Conservation (phyloP, 2,329 filamentous ascomycete genomes). For the Pochonia chlamydosporia region DNA sequence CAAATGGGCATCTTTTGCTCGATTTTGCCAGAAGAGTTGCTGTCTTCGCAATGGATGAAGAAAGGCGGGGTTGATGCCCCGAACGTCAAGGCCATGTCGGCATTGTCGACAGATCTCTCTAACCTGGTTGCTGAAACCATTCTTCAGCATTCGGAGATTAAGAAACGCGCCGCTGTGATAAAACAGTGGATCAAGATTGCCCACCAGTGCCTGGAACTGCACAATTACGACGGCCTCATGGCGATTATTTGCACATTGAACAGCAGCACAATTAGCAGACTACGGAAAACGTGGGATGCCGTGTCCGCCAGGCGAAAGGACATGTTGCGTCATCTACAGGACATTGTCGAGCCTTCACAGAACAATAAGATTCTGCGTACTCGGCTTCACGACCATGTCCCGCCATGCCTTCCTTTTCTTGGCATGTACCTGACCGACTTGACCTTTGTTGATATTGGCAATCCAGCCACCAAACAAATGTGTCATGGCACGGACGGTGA, state of each 20-base stretch:
- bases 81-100: constrained; percentile 92
- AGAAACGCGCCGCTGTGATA: constrained; percentile 83
- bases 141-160: constrained; percentile 78
- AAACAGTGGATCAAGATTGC: constrained; percentile 99
- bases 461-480: constrained; percentile 76
- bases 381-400: constrained; percentile 77
- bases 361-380: constrained; percentile 86
- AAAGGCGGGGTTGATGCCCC: constrained; percentile 71
- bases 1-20: constrained; percentile 88
- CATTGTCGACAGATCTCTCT: constrained; percentile 84
- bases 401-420: constrained; percentile 90
- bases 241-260: constrained; percentile 93
- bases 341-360: constrained; percentile 81
- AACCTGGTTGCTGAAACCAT: constrained; percentile 93
- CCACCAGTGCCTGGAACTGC: constrained; percentile 75
- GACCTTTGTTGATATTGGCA: constrained; percentile 93
- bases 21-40: constrained; percentile 85
- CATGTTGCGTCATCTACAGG: constrained; percentile 70
- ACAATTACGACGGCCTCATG: constrained; percentile 97
- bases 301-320: constrained; percentile 80
- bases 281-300: constrained; percentile 87
- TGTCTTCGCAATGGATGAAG: constrained; percentile 93
- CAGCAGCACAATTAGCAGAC: constrained; percentile 80
- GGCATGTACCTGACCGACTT: constrained; percentile 95
- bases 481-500: constrained; percentile 38